phyloP scores from a whole-genome alignment of 1,284 basidiomycete genomes.

The Grifola frondosa region DNA sequence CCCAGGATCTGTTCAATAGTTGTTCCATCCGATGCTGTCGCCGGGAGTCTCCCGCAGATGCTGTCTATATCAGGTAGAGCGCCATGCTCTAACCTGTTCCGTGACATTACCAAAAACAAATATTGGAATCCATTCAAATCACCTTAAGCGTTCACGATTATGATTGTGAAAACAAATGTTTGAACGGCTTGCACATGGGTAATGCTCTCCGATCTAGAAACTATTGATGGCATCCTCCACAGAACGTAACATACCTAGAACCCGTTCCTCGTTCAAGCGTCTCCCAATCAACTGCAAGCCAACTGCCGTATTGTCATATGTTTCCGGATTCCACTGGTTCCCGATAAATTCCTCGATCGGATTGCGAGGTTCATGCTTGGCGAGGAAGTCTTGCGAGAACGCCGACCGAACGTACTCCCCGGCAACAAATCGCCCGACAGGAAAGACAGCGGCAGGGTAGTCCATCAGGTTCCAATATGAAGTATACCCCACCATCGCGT shows the following conservation, averaged over 20 bases:
- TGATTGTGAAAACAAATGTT: no score
- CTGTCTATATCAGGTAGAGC: no score
- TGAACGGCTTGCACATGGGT: no score
- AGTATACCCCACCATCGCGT: conserved; percentile 53
- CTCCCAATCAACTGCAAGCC: conserved; percentile 49
- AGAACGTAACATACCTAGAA: conserved; percentile 44
- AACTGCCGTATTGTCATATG: conserved; percentile 46
- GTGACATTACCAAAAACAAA: no score
- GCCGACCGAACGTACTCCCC: conserved; percentile 19
- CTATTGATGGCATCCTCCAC: conserved; percentile 36
- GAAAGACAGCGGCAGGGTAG: conserved; percentile 53
- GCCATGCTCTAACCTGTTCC: no score
- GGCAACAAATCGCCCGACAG: conserved; percentile 38
- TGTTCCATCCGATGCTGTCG: no score
- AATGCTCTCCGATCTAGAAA: conserved; percentile 12
- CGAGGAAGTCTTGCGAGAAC: conserved; percentile 19
- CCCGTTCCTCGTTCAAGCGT: conserved; percentile 48
- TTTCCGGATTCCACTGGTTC: conserved; percentile 43
- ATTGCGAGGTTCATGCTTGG: conserved; percentile 35
- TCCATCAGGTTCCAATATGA: conserved; percentile 60
- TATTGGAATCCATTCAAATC: no score
- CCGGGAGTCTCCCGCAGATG: no score
- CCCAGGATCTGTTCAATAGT: no score
- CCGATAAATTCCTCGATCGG: conserved; percentile 38
- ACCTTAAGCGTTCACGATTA: no score